Conservation (phyloP, 2,329 filamentous ascomycete genomes). For the Sporothrix brunneoviolacea region DNA sequence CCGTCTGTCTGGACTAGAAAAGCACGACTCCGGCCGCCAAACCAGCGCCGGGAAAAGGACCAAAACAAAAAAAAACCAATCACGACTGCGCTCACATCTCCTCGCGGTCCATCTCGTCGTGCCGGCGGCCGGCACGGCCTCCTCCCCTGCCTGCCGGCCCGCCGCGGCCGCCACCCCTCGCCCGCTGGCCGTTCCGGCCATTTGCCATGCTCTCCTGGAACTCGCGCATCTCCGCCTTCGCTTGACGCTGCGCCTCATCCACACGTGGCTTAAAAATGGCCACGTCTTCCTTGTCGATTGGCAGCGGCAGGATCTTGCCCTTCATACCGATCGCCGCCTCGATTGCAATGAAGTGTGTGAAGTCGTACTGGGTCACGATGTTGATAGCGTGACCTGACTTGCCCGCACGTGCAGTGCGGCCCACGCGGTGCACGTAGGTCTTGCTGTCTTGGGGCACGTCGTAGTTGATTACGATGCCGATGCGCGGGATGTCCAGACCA, state of each 20-base stretch:
- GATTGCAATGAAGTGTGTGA: constrained; percentile 73
- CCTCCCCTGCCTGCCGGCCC: constrained; percentile 40
- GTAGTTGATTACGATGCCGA: constrained; percentile 79
- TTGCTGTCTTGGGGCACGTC: constrained; percentile 80
- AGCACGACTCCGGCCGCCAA: too few species aligned
- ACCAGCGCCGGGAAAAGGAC: too few species aligned
- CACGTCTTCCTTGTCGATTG: constrained; percentile 71
- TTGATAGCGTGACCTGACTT: constrained; percentile 76
- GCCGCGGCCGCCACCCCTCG: constrained; percentile 1
- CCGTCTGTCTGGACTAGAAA: too few species aligned
- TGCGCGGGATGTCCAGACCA: constrained; percentile 87
- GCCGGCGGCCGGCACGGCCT: constrained; percentile 24
- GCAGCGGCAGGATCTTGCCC: constrained; percentile 60
- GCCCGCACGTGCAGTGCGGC: constrained; percentile 79
- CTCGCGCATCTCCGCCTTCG: constrained; percentile 74
- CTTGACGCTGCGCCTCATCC: constrained; percentile 74
- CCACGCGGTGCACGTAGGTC: constrained; percentile 86
- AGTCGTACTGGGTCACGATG: constrained; percentile 80
- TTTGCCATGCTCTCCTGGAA: constrained; percentile 56
- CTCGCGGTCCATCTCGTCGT: constrained; percentile 66
- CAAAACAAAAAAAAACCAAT: too few species aligned
- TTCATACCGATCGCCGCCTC: constrained; percentile 70
- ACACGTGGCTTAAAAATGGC: constrained; percentile 74
- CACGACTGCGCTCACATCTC: too few species aligned
- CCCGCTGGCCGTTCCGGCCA: constrained; percentile 44